Evolutionary conservation across 2,329 filamentous ascomycete genomes (phyloP).

Genomic region (Fusarium sp.): DNA sequence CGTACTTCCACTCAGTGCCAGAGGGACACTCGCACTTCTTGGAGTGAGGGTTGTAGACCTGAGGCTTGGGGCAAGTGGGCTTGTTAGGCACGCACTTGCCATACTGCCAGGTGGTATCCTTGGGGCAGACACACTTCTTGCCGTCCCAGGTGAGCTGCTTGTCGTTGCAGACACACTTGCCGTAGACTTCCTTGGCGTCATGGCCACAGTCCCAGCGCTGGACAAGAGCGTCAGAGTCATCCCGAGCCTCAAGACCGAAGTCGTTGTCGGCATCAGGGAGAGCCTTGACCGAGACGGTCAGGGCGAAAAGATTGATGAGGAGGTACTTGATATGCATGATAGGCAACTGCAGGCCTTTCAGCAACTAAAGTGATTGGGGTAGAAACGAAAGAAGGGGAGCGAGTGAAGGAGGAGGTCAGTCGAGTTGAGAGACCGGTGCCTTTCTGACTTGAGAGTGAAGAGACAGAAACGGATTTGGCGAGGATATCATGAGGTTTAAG

Average conservation of each 20-base stretch:
- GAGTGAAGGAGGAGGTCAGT: conserved; percentile 20
- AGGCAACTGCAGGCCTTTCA: conserved; percentile 29
- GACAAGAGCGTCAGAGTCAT: conserved; percentile 10
- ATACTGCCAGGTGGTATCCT: background rate
- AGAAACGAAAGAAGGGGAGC: conserved; percentile 7
- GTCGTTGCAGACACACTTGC: conserved; percentile 19
- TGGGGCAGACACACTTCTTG: conserved; percentile 20
- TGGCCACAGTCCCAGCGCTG: conserved; percentile 12
- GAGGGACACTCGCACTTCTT: conserved; percentile 18
- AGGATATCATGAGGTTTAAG: conserved; percentile 28
- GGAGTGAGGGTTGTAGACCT: conserved; percentile 1
- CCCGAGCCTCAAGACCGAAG: conserved; percentile 27
- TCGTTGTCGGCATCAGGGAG: conserved; percentile 27
- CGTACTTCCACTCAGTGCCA: background rate
- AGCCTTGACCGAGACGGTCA: conserved; percentile 34
- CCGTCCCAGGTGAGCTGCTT: background rate
- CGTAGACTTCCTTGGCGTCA: conserved; percentile 17
- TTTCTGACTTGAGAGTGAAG: conserved; percentile 30
- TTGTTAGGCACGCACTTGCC: conserved; percentile 11
- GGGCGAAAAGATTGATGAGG: conserved; percentile 27
- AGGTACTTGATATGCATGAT: conserved; percentile 35
- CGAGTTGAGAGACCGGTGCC: conserved; percentile 18
- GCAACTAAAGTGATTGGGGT: conserved; percentile 9
- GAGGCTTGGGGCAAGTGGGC: background rate
- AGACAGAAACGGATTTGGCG: background rate